phyloP scores from a whole-genome alignment of 805 yeast species.

The Candida gorgasii region DNA sequence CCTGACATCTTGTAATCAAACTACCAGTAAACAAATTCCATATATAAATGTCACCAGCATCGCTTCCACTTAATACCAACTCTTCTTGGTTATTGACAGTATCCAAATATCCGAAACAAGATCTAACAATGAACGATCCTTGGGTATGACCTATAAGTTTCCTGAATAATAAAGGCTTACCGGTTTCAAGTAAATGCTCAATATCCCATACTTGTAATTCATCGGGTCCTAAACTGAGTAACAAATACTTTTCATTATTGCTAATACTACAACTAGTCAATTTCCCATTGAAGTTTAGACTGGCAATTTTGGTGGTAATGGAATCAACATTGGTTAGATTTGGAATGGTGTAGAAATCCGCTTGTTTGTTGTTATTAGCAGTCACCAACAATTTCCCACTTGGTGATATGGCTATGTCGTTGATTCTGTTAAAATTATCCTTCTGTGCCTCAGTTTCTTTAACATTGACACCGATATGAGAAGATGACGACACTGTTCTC shows the following conservation, averaged over 20 bases:
- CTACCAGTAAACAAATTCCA: conserved; percentile 79
- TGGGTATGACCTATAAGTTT: conserved; percentile 75
- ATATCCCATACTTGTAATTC: conserved; percentile 85
- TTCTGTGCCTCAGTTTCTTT: neutral
- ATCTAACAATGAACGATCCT: conserved; percentile 66
- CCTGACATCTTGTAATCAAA: conserved; percentile 58
- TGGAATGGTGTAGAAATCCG: conserved; percentile 60
- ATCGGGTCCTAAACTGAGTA: conserved; percentile 70
- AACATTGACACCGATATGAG: conserved; percentile 1
- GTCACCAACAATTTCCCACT: conserved; percentile 64
- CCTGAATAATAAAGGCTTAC: conserved; percentile 52
- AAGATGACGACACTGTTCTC: neutral
- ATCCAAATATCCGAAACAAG: conserved; percentile 69
- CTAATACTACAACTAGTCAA: conserved; percentile 68
- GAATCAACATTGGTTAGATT: conserved; percentile 31
- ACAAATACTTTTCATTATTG: conserved; percentile 48
- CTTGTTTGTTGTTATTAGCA: conserved; percentile 61
- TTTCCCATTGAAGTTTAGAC: conserved; percentile 54
- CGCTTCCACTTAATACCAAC: conserved; percentile 77
- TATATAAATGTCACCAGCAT: conserved; percentile 73
- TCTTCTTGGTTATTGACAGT: conserved; percentile 49
- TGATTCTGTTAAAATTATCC: conserved; percentile 49
- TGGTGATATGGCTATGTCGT: conserved; percentile 66
- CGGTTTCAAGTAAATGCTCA: conserved; percentile 22
- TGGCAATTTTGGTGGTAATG: conserved; percentile 37